phyloP scores from a whole-genome alignment of 202 grass and related monocot genomes.

The Eragrostis tef region DNA sequence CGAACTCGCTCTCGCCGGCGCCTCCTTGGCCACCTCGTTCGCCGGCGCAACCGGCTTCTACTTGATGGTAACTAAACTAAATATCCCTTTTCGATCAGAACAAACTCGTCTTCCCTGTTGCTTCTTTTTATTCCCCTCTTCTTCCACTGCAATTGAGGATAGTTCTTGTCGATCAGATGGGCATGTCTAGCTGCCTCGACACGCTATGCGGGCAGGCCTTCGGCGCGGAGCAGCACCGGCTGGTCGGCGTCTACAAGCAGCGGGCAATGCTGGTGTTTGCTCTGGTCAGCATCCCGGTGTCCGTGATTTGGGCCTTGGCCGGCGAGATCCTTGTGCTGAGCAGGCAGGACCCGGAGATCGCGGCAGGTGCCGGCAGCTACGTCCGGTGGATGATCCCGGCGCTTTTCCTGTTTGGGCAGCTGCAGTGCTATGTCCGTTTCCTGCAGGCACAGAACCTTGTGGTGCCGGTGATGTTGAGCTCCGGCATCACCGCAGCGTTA shows the following conservation, averaged over 20 bases:
- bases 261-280: constrained; percentile 54
- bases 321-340: constrained; percentile 47
- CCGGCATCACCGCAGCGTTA: constrained; percentile 36
- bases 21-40: constrained; percentile 45
- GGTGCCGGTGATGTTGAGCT: constrained; percentile 55
- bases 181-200: constrained; percentile 48
- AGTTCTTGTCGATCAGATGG: neutral
- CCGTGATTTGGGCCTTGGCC: constrained; percentile 46
- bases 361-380: constrained; percentile 47
- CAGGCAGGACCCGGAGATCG: constrained; percentile 56
- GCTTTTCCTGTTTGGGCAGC: constrained; percentile 52
- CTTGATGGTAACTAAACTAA: constrained; percentile 2
- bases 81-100: no score
- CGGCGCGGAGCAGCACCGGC: constrained; percentile 20
- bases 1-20: constrained; percentile 39
- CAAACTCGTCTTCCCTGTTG: no score
- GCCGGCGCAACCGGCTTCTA: constrained; percentile 39
- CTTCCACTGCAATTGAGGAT: no score
- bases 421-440: constrained; percentile 60
- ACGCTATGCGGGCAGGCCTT: constrained; percentile 55
- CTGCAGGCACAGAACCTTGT: constrained; percentile 60
- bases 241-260: constrained; percentile 32
- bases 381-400: constrained; percentile 61
- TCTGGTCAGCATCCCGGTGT: constrained; percentile 44
- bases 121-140: no score